phyloP scores from a whole-genome alignment of 108 stramenopile species.

The Nitzschia sp. region DNA sequence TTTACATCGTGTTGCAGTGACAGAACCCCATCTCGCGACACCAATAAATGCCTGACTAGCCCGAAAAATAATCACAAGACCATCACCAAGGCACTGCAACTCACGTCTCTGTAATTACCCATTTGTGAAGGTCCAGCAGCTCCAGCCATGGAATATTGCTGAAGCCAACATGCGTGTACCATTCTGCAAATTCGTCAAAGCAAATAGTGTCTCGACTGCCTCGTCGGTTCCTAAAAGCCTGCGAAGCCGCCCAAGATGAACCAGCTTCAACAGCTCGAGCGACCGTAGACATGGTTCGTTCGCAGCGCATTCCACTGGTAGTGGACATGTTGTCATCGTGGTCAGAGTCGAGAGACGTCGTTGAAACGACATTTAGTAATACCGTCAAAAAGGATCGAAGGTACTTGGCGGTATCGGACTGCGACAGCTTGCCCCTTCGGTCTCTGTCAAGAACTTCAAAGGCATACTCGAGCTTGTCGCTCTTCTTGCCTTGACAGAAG shows the following conservation, averaged over 20 bases:
- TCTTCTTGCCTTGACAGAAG: constrained; percentile 88
- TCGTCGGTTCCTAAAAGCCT: constrained; percentile 56
- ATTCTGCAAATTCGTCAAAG: constrained; percentile 92
- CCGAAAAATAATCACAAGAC: no score
- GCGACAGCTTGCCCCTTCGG: constrained; percentile 60
- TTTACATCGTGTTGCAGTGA: neutral
- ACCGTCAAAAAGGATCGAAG: constrained; percentile 80
- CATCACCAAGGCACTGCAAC: no score
- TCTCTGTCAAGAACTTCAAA: constrained; percentile 83
- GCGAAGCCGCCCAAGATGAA: constrained; percentile 72
- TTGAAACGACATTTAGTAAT: constrained; percentile 64
- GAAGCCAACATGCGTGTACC: constrained; percentile 88
- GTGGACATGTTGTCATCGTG: constrained; percentile 44
- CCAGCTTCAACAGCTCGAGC: constrained; percentile 73
- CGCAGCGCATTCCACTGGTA: constrained; percentile 48
- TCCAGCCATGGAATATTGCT: constrained; percentile 88
- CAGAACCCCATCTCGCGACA: no score
- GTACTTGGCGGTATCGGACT: constrained; percentile 61
- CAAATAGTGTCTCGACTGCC: constrained; percentile 45
- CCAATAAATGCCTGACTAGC: no score
- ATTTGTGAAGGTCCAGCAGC: constrained; percentile 84
- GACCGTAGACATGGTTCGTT: constrained; percentile 43
- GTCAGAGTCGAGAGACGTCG: constrained; percentile 42
- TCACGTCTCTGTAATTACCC: constrained; percentile 47
- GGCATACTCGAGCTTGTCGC: constrained; percentile 88